phyloP scores from a whole-genome alignment of 179 eudicot species.

The Camellia oleifera region DNA sequence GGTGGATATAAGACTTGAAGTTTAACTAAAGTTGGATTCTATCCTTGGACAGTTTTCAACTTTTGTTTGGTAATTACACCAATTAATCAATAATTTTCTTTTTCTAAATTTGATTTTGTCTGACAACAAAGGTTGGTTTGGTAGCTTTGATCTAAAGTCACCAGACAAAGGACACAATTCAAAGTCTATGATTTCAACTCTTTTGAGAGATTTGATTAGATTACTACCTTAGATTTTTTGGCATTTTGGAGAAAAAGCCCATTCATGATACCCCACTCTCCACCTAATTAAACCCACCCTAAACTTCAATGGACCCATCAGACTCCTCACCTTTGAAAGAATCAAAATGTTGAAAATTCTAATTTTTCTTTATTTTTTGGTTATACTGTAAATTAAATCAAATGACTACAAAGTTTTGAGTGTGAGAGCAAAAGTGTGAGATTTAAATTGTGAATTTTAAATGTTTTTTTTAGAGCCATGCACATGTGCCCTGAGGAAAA shows the following conservation, averaged over 20 bases:
- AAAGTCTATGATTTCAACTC: not conserved
- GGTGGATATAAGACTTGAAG: conserved; percentile 1
- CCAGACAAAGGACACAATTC: not conserved
- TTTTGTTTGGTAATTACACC: not conserved
- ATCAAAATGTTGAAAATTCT: too few species aligned
- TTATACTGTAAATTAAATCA: too few species aligned
- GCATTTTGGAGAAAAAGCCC: not conserved
- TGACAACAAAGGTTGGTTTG: not conserved
- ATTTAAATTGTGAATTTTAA: too few species aligned
- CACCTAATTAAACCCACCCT: not conserved
- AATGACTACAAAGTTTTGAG: too few species aligned
- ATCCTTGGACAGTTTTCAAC: not conserved
- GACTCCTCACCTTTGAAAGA: not conserved
- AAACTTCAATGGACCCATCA: not conserved
- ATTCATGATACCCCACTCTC: not conserved
- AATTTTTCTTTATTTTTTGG: too few species aligned
- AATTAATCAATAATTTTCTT: not conserved
- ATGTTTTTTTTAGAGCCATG: too few species aligned
- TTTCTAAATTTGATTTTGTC: not conserved
- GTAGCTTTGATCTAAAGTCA: not conserved
- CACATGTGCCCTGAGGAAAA: too few species aligned
- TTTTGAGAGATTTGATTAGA: not conserved
- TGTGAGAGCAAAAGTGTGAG: too few species aligned
- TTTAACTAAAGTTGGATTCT: not conserved
- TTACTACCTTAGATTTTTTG: not conserved